Percentiles rank a stretch among this genome's conserved stretches.
These are phyloP conservation scores for Cystoderma amianthinum DNA, from an alignment of 768 basidiomycete genomes.

Conservation along the genomic window DNA sequence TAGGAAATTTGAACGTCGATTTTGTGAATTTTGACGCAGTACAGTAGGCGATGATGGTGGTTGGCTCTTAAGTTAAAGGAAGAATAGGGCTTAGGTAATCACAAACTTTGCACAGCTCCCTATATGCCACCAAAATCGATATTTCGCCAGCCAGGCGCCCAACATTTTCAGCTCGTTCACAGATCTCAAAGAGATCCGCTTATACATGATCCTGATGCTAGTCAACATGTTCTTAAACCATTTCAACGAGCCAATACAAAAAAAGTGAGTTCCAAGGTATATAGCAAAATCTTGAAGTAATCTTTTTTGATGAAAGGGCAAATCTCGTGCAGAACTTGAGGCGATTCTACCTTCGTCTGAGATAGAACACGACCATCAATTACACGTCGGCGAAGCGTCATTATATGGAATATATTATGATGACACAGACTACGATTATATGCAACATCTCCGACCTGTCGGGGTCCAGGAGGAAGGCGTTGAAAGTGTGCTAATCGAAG, in stretches of 20 bases:
- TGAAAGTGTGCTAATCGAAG: conserved; percentile 76
- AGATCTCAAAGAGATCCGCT: conserved; percentile 94
- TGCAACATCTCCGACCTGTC: conserved; percentile 86
- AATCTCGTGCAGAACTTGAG: conserved; percentile 80
- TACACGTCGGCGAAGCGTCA: conserved; percentile 80
- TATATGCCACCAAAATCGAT: conserved; percentile 77
- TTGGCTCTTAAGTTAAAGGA: conserved; percentile 16
- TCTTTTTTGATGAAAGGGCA: conserved; percentile 64
- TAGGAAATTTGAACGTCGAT: conserved; percentile 10
- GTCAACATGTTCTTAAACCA: conserved; percentile 82
- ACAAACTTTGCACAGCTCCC: too few species aligned
- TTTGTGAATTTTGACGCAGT: conserved; percentile 12
- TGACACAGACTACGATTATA: conserved; percentile 96
- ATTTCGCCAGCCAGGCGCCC: conserved; percentile 83
- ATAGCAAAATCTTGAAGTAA: too few species aligned
- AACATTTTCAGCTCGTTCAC: conserved; percentile 96
- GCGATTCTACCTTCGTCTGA: conserved; percentile 40
- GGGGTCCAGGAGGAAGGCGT: conserved; percentile 76
- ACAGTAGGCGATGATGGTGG: conserved; percentile 19
- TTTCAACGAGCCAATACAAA: conserved; percentile 66
- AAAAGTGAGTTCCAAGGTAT: conserved; percentile 48
- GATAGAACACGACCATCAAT: conserved; percentile 34
- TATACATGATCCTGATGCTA: conserved; percentile 88
- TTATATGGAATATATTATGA: conserved; percentile 91
- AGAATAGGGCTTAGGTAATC: too few species aligned